Evolutionary conservation across 2,329 filamentous ascomycete species (phyloP).

Genomic region (Penicillium griseofulvum): DNA sequence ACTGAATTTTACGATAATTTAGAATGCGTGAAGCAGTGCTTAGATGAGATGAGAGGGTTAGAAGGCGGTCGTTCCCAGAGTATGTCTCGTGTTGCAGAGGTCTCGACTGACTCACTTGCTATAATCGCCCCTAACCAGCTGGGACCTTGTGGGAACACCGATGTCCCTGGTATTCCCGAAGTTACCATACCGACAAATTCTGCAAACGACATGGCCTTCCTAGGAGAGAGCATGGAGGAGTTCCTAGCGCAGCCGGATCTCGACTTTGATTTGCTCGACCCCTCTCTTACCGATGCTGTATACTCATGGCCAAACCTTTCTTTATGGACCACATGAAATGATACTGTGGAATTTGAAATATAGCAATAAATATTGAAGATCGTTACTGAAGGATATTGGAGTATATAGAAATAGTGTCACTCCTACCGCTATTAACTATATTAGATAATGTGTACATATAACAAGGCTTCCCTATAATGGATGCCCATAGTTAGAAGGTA

Average conservation of each 20-base stretch:
- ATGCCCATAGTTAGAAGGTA: no score
- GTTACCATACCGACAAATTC: not conserved
- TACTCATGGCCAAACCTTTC: conserved; percentile 20
- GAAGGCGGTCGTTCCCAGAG: not conserved
- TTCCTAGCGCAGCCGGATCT: conserved; percentile 16
- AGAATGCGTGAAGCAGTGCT: conserved; percentile 15
- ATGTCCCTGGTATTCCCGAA: conserved; percentile 3
- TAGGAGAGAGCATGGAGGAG: conserved; percentile 20
- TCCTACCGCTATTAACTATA: not conserved
- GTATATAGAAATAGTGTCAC: not conserved
- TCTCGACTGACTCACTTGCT: not conserved
- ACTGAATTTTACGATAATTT: conserved; percentile 31
- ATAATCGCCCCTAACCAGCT: not conserved
- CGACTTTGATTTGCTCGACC: conserved; percentile 15
- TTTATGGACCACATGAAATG: conserved; percentile 16
- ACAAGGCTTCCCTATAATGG: no score
- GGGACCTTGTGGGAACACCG: not conserved
- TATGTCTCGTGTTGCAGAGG: not conserved
- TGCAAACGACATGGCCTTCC: conserved; percentile 15
- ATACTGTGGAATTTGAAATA: not conserved
- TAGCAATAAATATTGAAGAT: not conserved
- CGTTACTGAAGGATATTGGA: not conserved
- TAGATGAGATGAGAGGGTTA: not conserved
- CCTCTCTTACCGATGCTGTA: conserved; percentile 15
- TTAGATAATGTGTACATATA: not conserved